phyloP scores from a whole-genome alignment of 2,329 filamentous ascomycete species.

The Fusarium oligoseptatum region DNA sequence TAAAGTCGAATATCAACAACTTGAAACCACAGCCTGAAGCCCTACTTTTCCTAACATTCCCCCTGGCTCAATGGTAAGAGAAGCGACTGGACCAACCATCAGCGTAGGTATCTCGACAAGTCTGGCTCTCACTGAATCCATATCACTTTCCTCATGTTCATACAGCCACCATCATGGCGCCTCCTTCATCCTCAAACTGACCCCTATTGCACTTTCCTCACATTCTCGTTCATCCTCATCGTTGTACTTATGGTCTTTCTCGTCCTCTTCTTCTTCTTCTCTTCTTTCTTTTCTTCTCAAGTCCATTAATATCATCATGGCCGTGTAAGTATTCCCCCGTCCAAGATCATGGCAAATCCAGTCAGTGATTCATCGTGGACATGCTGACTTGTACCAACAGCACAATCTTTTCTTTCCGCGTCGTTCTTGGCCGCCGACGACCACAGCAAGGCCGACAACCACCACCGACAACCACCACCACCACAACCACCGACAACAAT shows the following conservation, averaged over 20 bases:
- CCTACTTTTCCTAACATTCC: too few relatives aligned
- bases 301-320: neutral
- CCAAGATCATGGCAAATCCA: too few relatives aligned
- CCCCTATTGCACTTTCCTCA: too few relatives aligned
- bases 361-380: neutral
- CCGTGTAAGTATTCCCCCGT: neutral
- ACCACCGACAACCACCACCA: neutral
- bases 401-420: neutral
- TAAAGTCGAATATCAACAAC: too few relatives aligned
- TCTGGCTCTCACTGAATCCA: too few relatives aligned
- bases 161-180: too few relatives aligned
- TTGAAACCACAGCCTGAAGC: too few relatives aligned
- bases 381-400: neutral
- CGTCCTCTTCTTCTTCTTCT: neutral
- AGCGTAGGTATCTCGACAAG: too few relatives aligned
- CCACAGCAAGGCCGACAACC: neutral
- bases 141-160: too few relatives aligned
- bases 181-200: too few relatives aligned
- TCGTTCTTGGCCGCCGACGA: neutral
- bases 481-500: neutral
- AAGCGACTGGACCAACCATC: too few relatives aligned
- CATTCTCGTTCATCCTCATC: neutral
- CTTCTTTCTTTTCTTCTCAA: neutral
- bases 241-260: neutral
- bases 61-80: too few relatives aligned